Evolutionary conservation across 371 early-diverging fungal species (phyloP).

Genomic region (Rhizopus delemar): DNA sequence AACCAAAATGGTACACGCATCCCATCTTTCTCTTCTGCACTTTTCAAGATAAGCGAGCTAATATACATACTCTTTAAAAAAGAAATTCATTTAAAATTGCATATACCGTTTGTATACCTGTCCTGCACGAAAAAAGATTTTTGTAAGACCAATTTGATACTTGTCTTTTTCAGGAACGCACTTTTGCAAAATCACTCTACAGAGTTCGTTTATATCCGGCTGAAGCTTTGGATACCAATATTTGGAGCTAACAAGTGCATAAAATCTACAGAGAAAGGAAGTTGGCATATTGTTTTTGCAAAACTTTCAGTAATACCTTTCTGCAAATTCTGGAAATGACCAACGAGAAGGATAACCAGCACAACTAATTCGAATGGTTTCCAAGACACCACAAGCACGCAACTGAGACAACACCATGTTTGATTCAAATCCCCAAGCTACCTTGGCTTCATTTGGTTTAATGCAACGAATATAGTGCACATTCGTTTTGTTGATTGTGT

Average conservation of each 20-base stretch:
- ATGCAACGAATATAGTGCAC: slow-evolving; percentile 99
- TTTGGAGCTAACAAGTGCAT: slow-evolving; percentile 76
- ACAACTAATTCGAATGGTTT: slow-evolving; percentile 98
- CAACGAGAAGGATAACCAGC: slow-evolving; percentile 98
- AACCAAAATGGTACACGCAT: slow-evolving; percentile 78
- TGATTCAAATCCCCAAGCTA: slow-evolving; percentile 87
- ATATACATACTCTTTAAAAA: slow-evolving; percentile 5
- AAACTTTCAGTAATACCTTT: slow-evolving; percentile 45
- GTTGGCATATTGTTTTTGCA: not conserved
- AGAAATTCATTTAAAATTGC: not conserved
- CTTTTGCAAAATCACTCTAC: slow-evolving; percentile 66
- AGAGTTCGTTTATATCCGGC: slow-evolving; percentile 59
- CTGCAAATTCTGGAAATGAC: slow-evolving; percentile 90
- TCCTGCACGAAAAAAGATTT: slow-evolving; percentile 99
- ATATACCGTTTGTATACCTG: slow-evolving; percentile 36
- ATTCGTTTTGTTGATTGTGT: slow-evolving; percentile 88
- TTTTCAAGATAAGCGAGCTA: slow-evolving; percentile 89
- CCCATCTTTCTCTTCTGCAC: slow-evolving; percentile 79
- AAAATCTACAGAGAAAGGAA: slow-evolving; percentile 54
- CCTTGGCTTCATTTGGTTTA: slow-evolving; percentile 96
- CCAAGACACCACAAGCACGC: slow-evolving; percentile 99
- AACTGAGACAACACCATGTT: slow-evolving; percentile 94
- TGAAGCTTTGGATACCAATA: slow-evolving; percentile 61
- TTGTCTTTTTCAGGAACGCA: slow-evolving; percentile 77
- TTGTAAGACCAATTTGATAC: slow-evolving; percentile 95